These are phyloP conservation scores for Lathyrus sativus DNA, from an alignment of 306 rosid species.

Conservation along the genomic window DNA sequence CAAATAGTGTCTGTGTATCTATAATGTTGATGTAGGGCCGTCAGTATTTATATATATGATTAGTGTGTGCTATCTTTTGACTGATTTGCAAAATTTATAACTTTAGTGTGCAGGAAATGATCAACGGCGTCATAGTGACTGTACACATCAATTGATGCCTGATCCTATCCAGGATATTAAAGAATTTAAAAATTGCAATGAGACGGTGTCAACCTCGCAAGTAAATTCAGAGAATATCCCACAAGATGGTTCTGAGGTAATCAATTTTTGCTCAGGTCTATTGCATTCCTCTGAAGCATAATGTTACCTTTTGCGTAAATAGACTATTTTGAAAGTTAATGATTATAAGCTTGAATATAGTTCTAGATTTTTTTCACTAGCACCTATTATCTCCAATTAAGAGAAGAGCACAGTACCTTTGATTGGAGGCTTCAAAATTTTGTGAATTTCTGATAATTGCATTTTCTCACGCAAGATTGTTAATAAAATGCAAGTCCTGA, in stretches of 20 bases:
- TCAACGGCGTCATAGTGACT: slow-evolving; percentile 37
- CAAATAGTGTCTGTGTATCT: not conserved
- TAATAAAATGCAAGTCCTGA: slow-evolving; percentile 15
- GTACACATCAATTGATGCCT: slow-evolving; percentile 34
- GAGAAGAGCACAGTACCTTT: slow-evolving; percentile 25
- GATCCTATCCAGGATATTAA: slow-evolving; percentile 44
- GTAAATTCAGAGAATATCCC: slow-evolving; percentile 39
- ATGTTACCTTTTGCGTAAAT: slow-evolving; percentile 21
- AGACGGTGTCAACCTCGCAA: slow-evolving; percentile 40
- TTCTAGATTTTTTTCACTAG: slow-evolving; percentile 9
- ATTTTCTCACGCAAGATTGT: slow-evolving; percentile 27
- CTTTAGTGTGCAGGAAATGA: slow-evolving; percentile 43
- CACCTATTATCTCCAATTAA: slow-evolving; percentile 22
- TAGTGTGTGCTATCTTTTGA: slow-evolving; percentile 12
- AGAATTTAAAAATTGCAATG: slow-evolving; percentile 34
- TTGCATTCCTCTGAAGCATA: not conserved
- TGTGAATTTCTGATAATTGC: not conserved
- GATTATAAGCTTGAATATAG: slow-evolving; percentile 5
- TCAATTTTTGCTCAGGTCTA: slow-evolving; percentile 19
- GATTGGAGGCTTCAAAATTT: slow-evolving; percentile 11
- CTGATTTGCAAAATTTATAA: slow-evolving; percentile 31
- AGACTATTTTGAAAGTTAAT: not conserved
- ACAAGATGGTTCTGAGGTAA: slow-evolving; percentile 51
- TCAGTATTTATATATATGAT: slow-evolving; percentile 17
- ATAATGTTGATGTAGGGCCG: not conserved